Conservation (phyloP, 2,329 filamentous ascomycete genomes). For the Emergomyces africanus region DNA sequence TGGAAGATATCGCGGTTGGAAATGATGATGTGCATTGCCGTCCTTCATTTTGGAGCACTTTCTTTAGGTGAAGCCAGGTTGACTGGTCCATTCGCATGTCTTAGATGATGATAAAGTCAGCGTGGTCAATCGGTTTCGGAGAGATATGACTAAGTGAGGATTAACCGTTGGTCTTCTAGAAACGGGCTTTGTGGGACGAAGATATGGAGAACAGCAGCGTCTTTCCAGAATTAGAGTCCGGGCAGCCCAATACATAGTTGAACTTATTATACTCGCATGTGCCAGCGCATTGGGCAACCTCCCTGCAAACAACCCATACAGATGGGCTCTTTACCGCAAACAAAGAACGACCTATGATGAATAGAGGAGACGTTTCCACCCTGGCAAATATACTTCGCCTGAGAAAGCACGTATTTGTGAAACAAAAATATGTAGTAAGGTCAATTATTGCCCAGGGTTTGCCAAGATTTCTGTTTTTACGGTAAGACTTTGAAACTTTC, state of each 20-base stretch:
- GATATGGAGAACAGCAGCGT: constrained; percentile 11
- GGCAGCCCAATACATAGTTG: constrained; percentile 7
- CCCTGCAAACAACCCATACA: constrained; percentile 16
- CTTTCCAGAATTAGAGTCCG: constrained; percentile 5
- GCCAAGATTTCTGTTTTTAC: constrained; percentile 19
- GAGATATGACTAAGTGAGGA: constrained; percentile 5
- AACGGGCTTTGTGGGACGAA: constrained; percentile 13
- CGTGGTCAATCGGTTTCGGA: constrained; percentile 7
- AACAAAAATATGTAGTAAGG: constrained; percentile 18
- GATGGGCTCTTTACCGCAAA: constrained; percentile 9
- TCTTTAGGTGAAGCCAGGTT: neutral
- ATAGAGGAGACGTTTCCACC: constrained; percentile 5
- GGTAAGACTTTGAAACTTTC: constrained; percentile 13
- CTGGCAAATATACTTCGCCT: constrained; percentile 11
- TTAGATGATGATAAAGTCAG: constrained; percentile 7
- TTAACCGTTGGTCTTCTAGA: constrained; percentile 8
- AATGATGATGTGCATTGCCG: neutral
- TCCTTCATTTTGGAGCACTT: constrained; percentile 4
- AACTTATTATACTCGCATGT: constrained; percentile 5
- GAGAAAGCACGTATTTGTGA: constrained; percentile 18
- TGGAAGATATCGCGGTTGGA: neutral
- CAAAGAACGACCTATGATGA: constrained; percentile 10
- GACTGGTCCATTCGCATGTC: constrained; percentile 7
- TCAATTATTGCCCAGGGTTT: constrained; percentile 18
- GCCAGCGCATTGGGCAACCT: constrained; percentile 17